A percentile compares a stretch with the other conserved stretches of the same genome.
Conservation (phyloP, 495 filamentous ascomycete genomes). For the Neurospora intermedia region DNA sequence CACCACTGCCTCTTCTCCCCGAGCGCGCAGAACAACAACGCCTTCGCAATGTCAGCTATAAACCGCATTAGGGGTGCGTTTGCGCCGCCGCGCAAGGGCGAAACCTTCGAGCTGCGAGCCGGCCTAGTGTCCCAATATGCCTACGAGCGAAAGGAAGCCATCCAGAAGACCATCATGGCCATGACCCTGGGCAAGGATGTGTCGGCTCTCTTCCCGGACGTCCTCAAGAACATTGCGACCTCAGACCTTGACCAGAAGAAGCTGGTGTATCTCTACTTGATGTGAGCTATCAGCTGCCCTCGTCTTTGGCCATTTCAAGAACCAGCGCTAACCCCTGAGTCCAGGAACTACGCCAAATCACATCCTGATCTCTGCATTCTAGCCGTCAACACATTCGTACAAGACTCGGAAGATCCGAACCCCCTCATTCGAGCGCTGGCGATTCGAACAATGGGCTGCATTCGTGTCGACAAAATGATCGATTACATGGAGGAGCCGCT, state of each 20-base stretch:
- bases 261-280: slow-evolving; percentile 96
- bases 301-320: not conserved
- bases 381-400: slow-evolving; percentile 97
- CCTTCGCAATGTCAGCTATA: slow-evolving; percentile 62
- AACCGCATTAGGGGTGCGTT: slow-evolving; percentile 94
- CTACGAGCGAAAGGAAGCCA: slow-evolving; percentile 96
- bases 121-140: slow-evolving; percentile 99
- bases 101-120: slow-evolving; percentile 95
- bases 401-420: slow-evolving; percentile 98
- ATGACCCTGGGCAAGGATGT: slow-evolving; percentile 99
- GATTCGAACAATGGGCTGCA: slow-evolving; percentile 99
- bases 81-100: slow-evolving; percentile 81
- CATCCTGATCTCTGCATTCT: slow-evolving; percentile 98
- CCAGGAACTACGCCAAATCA: slow-evolving; percentile 98
- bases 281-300: slow-evolving; percentile 47
- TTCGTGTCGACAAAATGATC: slow-evolving; percentile 98
- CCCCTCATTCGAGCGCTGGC: slow-evolving; percentile 89
- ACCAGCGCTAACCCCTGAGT: slow-evolving; percentile 11
- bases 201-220: slow-evolving; percentile 92
- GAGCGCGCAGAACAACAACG: not conserved
- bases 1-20: not conserved
- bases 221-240: slow-evolving; percentile 98
- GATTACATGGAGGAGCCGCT: slow-evolving; percentile 99
- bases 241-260: slow-evolving; percentile 97
- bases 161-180: slow-evolving; percentile 98